Evolutionary conservation across 1,139 yeast species (phyloP).

Genomic region (Magnusiomyces suaveolens): DNA sequence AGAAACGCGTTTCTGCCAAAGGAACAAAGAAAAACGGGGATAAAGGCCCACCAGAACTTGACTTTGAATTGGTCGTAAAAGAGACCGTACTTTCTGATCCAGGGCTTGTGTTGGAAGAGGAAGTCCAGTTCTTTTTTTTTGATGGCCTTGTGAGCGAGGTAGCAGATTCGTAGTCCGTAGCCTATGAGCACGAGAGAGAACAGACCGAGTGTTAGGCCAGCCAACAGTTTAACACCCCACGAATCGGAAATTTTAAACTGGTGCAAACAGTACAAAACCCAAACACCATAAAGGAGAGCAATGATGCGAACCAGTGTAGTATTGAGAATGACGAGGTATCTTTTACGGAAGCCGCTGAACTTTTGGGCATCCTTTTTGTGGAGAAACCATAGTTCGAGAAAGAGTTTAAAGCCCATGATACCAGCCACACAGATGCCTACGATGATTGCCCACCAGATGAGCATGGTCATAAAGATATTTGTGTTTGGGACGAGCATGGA

Average conservation of each 20-base stretch:
- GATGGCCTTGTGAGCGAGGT: conserved; percentile 23
- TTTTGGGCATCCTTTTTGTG: conserved; percentile 15
- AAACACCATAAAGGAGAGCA: conserved; percentile 28
- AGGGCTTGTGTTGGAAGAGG: conserved; percentile 28
- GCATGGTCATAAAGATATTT: conserved; percentile 29
- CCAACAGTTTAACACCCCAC: conserved; percentile 28
- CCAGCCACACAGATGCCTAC: conserved; percentile 21
- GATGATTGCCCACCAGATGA: conserved; percentile 29
- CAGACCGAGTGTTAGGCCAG: conserved; percentile 27
- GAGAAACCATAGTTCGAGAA: conserved; percentile 21
- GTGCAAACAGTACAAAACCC: conserved; percentile 28
- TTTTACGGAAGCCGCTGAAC: conserved; percentile 22
- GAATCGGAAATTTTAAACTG: conserved; percentile 27
- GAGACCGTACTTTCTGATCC: conserved; percentile 28
- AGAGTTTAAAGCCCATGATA: conserved; percentile 21
- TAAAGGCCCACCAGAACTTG: conserved; percentile 31
- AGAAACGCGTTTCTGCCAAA: conserved; percentile 29
- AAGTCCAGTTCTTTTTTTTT: conserved; percentile 22
- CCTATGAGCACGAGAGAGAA: conserved; percentile 23
- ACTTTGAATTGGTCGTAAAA: conserved; percentile 30
- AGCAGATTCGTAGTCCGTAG: conserved; percentile 23
- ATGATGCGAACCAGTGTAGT: conserved; percentile 25
- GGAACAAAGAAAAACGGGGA: conserved; percentile 22
- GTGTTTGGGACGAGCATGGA: conserved; percentile 27
- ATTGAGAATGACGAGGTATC: conserved; percentile 21